These are phyloP conservation scores for Cinnamomum chago DNA, from an alignment of 164 flowering plant genomes.

Conservation along the genomic window DNA sequence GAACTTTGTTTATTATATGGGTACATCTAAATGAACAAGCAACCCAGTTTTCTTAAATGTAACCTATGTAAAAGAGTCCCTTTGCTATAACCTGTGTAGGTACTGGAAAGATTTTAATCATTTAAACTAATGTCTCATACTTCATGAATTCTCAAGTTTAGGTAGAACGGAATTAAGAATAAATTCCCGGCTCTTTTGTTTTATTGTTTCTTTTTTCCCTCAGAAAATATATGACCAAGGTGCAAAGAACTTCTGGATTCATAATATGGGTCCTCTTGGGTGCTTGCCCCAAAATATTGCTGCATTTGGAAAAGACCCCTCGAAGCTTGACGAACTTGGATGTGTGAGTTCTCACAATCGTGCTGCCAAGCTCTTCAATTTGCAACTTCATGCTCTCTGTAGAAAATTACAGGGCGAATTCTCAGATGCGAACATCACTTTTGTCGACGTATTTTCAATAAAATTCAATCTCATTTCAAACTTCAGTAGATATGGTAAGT, in stretches of 20 bases:
- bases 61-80: no score
- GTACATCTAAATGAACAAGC: no score
- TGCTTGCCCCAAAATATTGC: conserved; percentile 86
- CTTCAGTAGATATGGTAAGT: conserved; percentile 68
- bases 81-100: no score
- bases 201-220: background rate
- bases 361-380: conserved; percentile 77
- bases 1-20: no score
- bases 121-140: no score
- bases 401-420: conserved; percentile 54
- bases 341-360: conserved; percentile 74
- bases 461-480: conserved; percentile 72
- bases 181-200: background rate
- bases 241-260: conserved; percentile 88
- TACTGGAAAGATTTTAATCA: no score
- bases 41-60: no score
- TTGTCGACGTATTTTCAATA: conserved; percentile 69
- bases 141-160: no score
- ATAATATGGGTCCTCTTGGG: conserved; percentile 92
- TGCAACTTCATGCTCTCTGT: conserved; percentile 77
- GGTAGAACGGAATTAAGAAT: no score
- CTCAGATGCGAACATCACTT: conserved; percentile 57
- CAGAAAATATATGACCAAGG: conserved; percentile 76
- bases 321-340: conserved; percentile 78
- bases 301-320: conserved; percentile 66